phyloP scores from a whole-genome alignment of 495 filamentous ascomycete genomes.

The Xylaria venustula region DNA sequence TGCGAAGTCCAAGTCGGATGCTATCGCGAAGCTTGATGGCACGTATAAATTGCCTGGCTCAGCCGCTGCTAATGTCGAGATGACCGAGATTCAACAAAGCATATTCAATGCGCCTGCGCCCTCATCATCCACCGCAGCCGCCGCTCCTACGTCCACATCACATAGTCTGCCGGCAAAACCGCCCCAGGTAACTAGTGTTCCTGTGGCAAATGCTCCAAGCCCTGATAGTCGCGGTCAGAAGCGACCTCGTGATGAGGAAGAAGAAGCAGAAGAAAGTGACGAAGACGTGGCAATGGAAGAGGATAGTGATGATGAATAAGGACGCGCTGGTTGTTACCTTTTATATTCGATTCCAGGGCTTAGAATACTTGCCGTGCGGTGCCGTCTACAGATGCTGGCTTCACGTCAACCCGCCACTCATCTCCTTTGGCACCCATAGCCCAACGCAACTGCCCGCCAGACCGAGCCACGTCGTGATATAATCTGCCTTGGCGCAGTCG shows the following conservation, averaged over 20 bases:
- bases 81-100: constrained; percentile 76
- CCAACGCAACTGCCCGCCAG: constrained; percentile 71
- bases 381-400: not conserved
- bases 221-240: constrained; percentile 56
- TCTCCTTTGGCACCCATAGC: constrained; percentile 63
- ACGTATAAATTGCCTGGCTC: constrained; percentile 69
- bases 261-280: constrained; percentile 52
- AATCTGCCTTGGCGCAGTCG: constrained; percentile 57
- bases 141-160: constrained; percentile 43
- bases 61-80: constrained; percentile 52
- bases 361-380: no score
- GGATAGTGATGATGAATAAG: constrained; percentile 57
- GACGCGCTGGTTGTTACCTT: not conserved
- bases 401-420: constrained; percentile 35
- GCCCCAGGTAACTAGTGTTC: constrained; percentile 33
- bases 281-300: constrained; percentile 76
- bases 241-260: constrained; percentile 69
- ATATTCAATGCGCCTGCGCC: constrained; percentile 73
- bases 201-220: constrained; percentile 42
- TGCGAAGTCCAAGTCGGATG: constrained; percentile 80
- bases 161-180: constrained; percentile 43
- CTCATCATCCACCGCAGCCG: constrained; percentile 38
- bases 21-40: constrained; percentile 85
- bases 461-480: constrained; percentile 79
- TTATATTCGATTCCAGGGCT: not conserved